A percentile compares a stretch with the other conserved stretches of the same genome.
phyloP scores from a whole-genome alignment of 139 green algal genomes.

The Edaphochlamys debaryana region DNA sequence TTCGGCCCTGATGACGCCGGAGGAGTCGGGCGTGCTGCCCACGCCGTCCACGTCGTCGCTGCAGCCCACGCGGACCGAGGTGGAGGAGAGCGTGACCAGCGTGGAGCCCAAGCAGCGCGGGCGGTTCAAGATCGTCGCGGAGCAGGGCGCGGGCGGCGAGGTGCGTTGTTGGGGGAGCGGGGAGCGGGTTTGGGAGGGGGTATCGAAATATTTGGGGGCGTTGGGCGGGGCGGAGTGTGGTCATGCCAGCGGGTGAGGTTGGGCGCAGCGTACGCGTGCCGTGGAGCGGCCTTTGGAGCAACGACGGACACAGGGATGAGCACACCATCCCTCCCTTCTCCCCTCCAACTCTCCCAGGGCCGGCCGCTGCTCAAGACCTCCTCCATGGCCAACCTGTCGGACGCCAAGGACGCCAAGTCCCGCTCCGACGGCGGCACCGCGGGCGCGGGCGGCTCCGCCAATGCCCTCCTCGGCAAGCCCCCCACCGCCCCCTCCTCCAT shows the following conservation, averaged over 20 bases:
- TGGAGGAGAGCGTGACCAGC: constrained; percentile 38
- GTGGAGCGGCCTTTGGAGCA: too few relatives aligned
- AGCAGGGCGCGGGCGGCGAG: constrained; percentile 51
- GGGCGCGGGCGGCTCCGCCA: too few relatives aligned
- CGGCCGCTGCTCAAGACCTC: constrained; percentile 41
- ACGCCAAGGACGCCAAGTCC: constrained; percentile 24
- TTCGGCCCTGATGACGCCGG: not conserved
- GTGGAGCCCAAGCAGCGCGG: constrained; percentile 72
- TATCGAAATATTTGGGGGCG: not conserved
- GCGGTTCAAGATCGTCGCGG: constrained; percentile 86
- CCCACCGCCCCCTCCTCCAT: constrained; percentile 27
- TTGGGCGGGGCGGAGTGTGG: too few relatives aligned
- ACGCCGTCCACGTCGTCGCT: too few relatives aligned
- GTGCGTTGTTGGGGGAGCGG: not conserved
- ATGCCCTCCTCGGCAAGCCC: constrained; percentile 34
- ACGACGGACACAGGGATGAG: too few relatives aligned
- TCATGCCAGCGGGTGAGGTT: too few relatives aligned
- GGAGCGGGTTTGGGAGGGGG: not conserved
- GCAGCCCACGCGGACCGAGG: not conserved
- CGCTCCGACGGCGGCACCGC: constrained; percentile 15
- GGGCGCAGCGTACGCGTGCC: too few relatives aligned
- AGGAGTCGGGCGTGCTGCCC: not conserved
- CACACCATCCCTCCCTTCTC: too few relatives aligned
- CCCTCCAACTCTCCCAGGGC: too few relatives aligned
- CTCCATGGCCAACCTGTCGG: constrained; percentile 41